Evolutionary conservation across 2,329 filamentous ascomycete species (phyloP), one percentile per base, ranked within the genome.

Genomic region (Epichloe sp.): DNA sequence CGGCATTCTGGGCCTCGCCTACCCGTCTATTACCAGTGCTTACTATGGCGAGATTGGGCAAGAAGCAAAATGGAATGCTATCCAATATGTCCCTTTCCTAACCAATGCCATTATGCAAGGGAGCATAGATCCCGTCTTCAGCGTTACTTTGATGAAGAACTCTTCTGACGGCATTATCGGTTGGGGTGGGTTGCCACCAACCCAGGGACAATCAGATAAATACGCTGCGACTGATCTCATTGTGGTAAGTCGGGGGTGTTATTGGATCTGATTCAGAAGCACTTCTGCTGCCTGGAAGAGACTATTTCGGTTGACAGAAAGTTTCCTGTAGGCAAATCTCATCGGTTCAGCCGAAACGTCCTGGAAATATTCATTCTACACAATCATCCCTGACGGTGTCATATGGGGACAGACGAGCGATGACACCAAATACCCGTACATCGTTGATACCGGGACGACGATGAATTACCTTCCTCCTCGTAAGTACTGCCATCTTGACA

Each of bases 401-500:
- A 61, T 62, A 53, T 76, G 67, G 58, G 74, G 67, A 23, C 62
- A 65, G 41, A 70, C 64, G 4, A 68, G 63, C 2, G 69, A 72
- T 53, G 63, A 58, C 17, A 68, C 63, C 36, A 72, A 69, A 57
- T 72, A 70, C 49, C 72, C 72, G 4, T 75, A 71, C 57, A 74
- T 78, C 48, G 63, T 78, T 47, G 75, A 78, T 60, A 76, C 71
- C 15, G 73, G 73, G 35, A 77, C 75, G 2, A 74, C 75, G 0
- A 66, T 76, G 58, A 72, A 71, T 54, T 73, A 75, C 54, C 60
- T 78, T 1, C 75, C 75, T 11, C 69, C 70, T 11, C 62, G 74
- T 75, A 57, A 65, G 70, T 63, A 23, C 17, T 21, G 35, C 6
- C 19, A 10, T 12, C 35, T 12, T 5, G 10, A 38, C 14, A 3